Conservation (phyloP, 768 basidiomycete species). For the Coprinopsis marcescibilis region DNA sequence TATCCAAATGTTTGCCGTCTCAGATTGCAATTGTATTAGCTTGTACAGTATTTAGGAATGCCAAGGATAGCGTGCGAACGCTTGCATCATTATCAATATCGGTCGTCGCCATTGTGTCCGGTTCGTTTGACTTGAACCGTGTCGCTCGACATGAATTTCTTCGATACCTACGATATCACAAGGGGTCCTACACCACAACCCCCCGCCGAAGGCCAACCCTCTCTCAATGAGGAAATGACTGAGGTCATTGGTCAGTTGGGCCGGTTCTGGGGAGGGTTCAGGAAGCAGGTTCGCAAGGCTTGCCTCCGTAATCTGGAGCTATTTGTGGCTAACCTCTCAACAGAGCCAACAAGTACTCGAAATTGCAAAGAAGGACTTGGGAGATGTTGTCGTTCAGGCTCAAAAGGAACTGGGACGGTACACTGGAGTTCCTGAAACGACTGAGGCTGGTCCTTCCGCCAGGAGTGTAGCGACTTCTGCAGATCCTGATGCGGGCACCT, state of each 20-base stretch:
- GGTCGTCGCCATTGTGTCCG: too few species aligned
- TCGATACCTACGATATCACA: conserved; percentile 62
- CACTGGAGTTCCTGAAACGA: conserved; percentile 19
- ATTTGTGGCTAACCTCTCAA: conserved; percentile 1
- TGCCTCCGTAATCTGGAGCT: not conserved
- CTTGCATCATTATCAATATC: not conserved
- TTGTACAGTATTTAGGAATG: not conserved
- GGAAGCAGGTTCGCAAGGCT: conserved; percentile 59
- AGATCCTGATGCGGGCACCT: conserved; percentile 13
- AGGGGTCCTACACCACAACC: conserved; percentile 43
- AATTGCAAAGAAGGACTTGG: conserved; percentile 66
- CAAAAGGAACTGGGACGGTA: conserved; percentile 71
- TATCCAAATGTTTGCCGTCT: not conserved
- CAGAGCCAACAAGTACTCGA: conserved; percentile 69
- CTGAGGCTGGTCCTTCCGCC: conserved; percentile 6
- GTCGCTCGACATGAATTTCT: conserved; percentile 69
- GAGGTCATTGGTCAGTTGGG: conserved; percentile 87
- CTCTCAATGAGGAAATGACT: conserved; percentile 80
- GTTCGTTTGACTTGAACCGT: too few species aligned
- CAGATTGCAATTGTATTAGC: too few species aligned
- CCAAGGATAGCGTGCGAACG: not conserved
- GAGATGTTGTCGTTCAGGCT: conserved; percentile 70
- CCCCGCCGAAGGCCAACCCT: conserved; percentile 37
- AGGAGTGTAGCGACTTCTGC: too few species aligned
- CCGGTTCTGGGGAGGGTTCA: conserved; percentile 86